Evolutionary conservation across 2,329 filamentous ascomycete species (phyloP).

Genomic region (Penicillium sp.): DNA sequence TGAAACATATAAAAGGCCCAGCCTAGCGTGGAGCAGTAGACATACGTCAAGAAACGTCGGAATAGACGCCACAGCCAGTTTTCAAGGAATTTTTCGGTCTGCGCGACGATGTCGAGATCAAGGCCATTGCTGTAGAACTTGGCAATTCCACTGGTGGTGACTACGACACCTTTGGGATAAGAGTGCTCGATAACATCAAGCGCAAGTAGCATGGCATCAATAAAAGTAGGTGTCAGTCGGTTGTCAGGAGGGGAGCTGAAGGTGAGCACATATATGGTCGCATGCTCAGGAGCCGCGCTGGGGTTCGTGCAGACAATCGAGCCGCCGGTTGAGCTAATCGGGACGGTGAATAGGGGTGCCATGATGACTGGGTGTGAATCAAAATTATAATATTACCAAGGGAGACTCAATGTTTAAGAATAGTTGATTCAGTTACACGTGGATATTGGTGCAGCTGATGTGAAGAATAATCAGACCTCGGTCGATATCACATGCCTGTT

Average conservation of each 20-base stretch:
- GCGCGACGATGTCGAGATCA: conserved; percentile 65
- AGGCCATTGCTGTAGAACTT: conserved; percentile 85
- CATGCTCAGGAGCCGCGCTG: conserved; percentile 37
- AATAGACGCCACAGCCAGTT: conserved; percentile 62
- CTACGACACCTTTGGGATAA: conserved; percentile 66
- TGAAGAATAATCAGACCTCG: conserved; percentile 6
- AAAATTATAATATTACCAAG: too few relatives aligned
- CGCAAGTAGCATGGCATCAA: conserved; percentile 62
- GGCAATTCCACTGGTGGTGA: conserved; percentile 69
- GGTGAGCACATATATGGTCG: conserved; percentile 65
- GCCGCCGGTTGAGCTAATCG: conserved; percentile 54
- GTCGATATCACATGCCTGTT: conserved; percentile 1
- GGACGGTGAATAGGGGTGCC: conserved; percentile 56
- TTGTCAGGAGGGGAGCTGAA: conserved; percentile 72
- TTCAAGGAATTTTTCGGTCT: conserved; percentile 59
- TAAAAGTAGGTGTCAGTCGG: conserved; percentile 66
- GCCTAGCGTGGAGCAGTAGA: not conserved
- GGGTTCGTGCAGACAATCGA: conserved; percentile 62
- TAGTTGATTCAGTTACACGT: not conserved
- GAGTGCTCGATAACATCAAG: conserved; percentile 71
- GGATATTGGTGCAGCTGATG: not conserved
- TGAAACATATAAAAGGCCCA: too few relatives aligned
- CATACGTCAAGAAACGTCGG: conserved; percentile 58
- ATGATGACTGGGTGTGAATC: too few relatives aligned
- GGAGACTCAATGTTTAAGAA: too few relatives aligned